Evolutionary conservation across 768 basidiomycete genomes (phyloP).

Genomic region (Leucocoprinus birnbaumii): DNA sequence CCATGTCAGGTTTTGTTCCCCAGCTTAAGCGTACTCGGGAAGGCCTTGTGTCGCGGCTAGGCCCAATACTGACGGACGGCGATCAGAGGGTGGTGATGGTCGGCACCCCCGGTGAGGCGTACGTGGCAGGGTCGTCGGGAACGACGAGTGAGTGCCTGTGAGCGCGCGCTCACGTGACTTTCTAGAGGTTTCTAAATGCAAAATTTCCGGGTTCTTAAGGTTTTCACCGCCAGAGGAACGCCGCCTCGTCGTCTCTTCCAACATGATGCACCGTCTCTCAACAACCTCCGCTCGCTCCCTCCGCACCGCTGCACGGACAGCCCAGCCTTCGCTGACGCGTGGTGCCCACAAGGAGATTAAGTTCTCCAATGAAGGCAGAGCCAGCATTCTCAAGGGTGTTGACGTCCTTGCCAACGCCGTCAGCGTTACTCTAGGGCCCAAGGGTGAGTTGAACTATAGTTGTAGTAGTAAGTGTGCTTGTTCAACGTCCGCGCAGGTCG

Average conservation of each 20-base stretch:
- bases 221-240: neutral
- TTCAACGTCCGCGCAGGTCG: slow-evolving; percentile 52
- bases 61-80: too few species aligned
- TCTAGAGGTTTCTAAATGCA: slow-evolving; percentile 9
- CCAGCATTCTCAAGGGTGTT: slow-evolving; percentile 92
- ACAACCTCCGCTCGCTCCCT: slow-evolving; percentile 62
- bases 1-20: too few species aligned
- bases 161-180: slow-evolving; percentile 16
- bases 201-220: slow-evolving; percentile 2
- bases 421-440: slow-evolving; percentile 93
- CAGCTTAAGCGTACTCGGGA: neutral
- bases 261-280: slow-evolving; percentile 72
- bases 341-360: slow-evolving; percentile 95
- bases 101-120: neutral
- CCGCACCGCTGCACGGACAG: slow-evolving; percentile 59
- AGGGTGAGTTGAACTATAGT: slow-evolving; percentile 49
- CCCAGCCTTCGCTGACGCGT: slow-evolving; percentile 52
- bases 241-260: neutral
- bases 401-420: slow-evolving; percentile 97
- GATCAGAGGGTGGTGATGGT: too few species aligned
- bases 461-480: neutral
- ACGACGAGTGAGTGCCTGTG: slow-evolving; percentile 7
- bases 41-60: too few species aligned
- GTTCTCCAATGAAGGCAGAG: slow-evolving; percentile 94
- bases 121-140: slow-evolving; percentile 15